A percentile compares a stretch with the other conserved stretches of the same genome.
Evolutionary conservation across 176 grass and related monocot species (phyloP).

Genomic region (Typha latifolia): DNA sequence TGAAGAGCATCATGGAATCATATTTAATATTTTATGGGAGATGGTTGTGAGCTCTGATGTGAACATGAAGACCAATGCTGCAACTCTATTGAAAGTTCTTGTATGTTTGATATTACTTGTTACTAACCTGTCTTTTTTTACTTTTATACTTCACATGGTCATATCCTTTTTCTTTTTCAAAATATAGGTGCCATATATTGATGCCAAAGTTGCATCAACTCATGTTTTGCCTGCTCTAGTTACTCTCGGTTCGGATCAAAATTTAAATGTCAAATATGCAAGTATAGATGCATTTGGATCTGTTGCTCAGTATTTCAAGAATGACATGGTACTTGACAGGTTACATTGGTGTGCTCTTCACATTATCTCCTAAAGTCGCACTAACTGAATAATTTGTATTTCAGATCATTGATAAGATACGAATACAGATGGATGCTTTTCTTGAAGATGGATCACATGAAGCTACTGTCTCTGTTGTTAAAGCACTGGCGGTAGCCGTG

Average conservation of each 20-base stretch:
- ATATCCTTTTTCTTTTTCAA: conserved; percentile 16
- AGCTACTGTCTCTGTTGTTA: conserved; percentile 79
- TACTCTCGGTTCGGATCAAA: conserved; percentile 82
- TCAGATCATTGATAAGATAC: conserved; percentile 96
- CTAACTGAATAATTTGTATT: neutral
- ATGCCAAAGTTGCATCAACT: conserved; percentile 71
- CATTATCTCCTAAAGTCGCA: neutral
- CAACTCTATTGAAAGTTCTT: conserved; percentile 75
- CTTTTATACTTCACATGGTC: conserved; percentile 11
- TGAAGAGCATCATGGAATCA: conserved; percentile 63
- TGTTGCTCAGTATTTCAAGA: conserved; percentile 96
- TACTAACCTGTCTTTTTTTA: conserved; percentile 17
- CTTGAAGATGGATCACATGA: conserved; percentile 98
- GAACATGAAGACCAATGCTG: conserved; percentile 72
- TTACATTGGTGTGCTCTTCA: conserved; percentile 11
- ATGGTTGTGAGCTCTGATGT: conserved; percentile 85
- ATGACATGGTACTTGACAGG: conserved; percentile 67
- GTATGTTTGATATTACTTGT: conserved; percentile 37
- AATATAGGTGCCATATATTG: conserved; percentile 68
- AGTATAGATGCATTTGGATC: conserved; percentile 93
- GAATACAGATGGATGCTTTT: conserved; percentile 96
- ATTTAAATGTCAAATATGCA: conserved; percentile 89
- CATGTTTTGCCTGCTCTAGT: conserved; percentile 91
- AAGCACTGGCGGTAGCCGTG: conserved; percentile 62
- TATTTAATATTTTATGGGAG: conserved; percentile 95